A percentile compares a stretch with the other conserved stretches of the same genome.
Conservation (phyloP, 352 stramenopile species). For the Lagenidium giganteum region DNA sequence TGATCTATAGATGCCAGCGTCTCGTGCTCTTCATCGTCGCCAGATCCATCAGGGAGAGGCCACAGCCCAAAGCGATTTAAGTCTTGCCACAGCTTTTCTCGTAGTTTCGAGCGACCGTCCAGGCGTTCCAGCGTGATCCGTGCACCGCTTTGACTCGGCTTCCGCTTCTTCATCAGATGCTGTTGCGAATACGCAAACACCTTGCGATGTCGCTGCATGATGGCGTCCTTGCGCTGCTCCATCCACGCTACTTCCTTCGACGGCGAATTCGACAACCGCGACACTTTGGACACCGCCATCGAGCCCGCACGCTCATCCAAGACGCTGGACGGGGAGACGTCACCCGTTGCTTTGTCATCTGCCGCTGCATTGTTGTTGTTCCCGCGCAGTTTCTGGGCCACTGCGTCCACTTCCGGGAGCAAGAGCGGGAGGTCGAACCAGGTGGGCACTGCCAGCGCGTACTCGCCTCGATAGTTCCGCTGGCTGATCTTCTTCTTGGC, state of each 20-base stretch:
- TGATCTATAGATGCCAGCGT: constrained; percentile 22
- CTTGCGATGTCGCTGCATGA: too few species aligned
- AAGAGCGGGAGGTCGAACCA: constrained; percentile 51
- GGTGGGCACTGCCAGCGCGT: constrained; percentile 23
- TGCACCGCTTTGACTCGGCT: constrained; percentile 16
- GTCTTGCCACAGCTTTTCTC: constrained; percentile 39
- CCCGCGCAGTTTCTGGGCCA: constrained; percentile 6
- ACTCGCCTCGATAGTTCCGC: too few species aligned
- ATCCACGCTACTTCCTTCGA: constrained; percentile 13
- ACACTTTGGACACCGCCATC: constrained; percentile 11
- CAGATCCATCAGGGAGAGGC: constrained; percentile 14
- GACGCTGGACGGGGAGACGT: too few species aligned
- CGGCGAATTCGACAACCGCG: constrained; percentile 45
- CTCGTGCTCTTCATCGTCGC: constrained; percentile 20
- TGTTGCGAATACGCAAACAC: constrained; percentile 17
- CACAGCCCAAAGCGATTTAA: constrained; percentile 43
- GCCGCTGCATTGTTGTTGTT: constrained; percentile 30
- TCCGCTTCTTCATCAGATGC: constrained; percentile 13
- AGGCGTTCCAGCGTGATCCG: constrained; percentile 16
- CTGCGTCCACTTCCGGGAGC: constrained; percentile 25
- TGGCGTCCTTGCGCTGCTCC: too few species aligned
- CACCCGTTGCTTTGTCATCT: neutral
- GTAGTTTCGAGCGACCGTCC: constrained; percentile 17
- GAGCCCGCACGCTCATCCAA: neutral
- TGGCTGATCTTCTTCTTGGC: too few species aligned